Conservation (phyloP, 805 yeast genomes). For the Pichia deserticola region DNA sequence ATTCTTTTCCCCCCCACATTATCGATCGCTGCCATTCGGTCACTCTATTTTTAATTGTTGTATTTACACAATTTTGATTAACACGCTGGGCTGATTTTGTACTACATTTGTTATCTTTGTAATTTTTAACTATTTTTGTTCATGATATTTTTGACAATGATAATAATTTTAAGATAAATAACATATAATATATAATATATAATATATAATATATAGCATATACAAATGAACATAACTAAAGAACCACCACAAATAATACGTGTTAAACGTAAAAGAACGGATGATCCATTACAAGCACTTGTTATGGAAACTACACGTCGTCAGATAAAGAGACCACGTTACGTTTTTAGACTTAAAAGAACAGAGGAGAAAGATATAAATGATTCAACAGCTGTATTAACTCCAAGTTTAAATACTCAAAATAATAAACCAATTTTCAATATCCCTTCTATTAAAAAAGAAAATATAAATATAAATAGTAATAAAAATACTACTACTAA, state of each 20-base stretch:
- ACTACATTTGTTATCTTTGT: no score
- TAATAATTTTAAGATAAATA: no score
- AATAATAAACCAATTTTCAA: constrained; percentile 17
- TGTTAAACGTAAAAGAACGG: constrained; percentile 78
- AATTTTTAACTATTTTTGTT: no score
- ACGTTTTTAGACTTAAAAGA: constrained; percentile 40
- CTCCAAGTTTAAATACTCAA: constrained; percentile 6
- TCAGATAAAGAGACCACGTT: constrained; percentile 20
- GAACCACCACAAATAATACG: constrained; percentile 59
- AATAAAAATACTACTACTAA: no score
- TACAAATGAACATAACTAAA: constrained; percentile 3
- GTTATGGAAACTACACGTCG: constrained; percentile 33
- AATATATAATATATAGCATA: not conserved
- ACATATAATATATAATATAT: not conserved
- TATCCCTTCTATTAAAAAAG: constrained; percentile 10
- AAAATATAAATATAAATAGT: not conserved
- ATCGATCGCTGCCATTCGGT: no score
- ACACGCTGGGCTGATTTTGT: no score
- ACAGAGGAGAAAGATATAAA: constrained; percentile 33
- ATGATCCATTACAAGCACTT: constrained; percentile 83
- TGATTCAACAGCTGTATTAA: constrained; percentile 17
- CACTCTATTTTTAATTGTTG: no score
- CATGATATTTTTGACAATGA: no score
- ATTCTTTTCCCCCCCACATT: no score
- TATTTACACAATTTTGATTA: no score